Base-by-base conservation (phyloP, 371 early-diverging fungal species). In the Mortierella sp. region DNA sequence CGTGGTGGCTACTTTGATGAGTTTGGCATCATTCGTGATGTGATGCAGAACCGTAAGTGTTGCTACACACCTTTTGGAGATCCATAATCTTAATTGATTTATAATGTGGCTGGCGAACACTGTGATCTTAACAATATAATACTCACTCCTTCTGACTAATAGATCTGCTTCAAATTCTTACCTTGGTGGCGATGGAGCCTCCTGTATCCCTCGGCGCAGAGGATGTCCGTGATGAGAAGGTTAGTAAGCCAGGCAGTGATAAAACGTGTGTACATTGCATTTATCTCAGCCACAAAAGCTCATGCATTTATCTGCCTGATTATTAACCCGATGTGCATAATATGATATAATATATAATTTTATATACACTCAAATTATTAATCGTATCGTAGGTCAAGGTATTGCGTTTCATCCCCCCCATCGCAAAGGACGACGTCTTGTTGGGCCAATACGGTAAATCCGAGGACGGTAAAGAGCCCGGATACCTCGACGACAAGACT, bases 1-100 rank as follows among this genome's bases (percentile, higher is more conserved):
- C 95, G 99, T 45, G 99, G 99, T 57, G 97, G 98, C 14, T 99
- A 99, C 89, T 99, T 99, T 92, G 99, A 99, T 86, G 96, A 97
- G 85, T 97, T 96, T 86, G 99, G 99, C 59, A 98, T 99, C 63
- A 96, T 99, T 75, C 96, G 99, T 72, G 99, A 99, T 84, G 98
- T 99, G 37, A 97, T 99, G 93, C 99, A 99, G 89, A 99, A 99
- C 91, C 95, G 90, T 89, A 87, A 81, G 89, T 85, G 5, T 5
- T 32, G 2, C 28, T 51, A 61, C 18, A 43, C 9, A 43, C 5
- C 5, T 64, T 28, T 52, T 28, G n/a, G 30, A 3, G 6, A 18
- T 37, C 16, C 47, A 18, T 37, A 30, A 30, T 30, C 30, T 30
- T 30, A 2, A 30, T 30, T 30, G 30, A 30, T 30, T 30, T 30